These are phyloP conservation scores for Phytophthora ohioensis DNA, from an alignment of 352 stramenopile genomes.

Conservation along the genomic window DNA sequence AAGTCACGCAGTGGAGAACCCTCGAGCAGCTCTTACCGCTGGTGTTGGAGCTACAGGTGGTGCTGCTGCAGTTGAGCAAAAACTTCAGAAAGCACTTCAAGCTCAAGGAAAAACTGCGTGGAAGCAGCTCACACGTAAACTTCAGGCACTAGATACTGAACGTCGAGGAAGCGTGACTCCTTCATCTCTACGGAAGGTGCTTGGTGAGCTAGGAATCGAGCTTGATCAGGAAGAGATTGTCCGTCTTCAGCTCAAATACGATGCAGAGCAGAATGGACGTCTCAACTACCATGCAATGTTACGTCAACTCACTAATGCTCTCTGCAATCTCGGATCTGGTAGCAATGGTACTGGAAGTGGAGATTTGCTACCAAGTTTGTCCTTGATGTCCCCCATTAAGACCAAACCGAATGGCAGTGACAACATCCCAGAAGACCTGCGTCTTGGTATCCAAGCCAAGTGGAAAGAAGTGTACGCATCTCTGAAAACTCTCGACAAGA, in stretches of 20 bases:
- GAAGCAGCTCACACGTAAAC: slow-evolving; percentile 62
- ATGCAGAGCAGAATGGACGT: slow-evolving; percentile 74
- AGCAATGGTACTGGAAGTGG: slow-evolving; percentile 6
- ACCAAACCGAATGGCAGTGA: slow-evolving; percentile 13
- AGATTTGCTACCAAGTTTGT: slow-evolving; percentile 42
- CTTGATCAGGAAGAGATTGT: slow-evolving; percentile 70
- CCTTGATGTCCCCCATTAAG: slow-evolving; percentile 27
- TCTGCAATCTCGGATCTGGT: slow-evolving; percentile 45
- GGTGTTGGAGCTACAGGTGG: slow-evolving; percentile 33
- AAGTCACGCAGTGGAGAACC: slow-evolving; percentile 31
- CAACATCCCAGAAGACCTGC: slow-evolving; percentile 52
- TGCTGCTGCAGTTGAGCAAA: slow-evolving; percentile 61
- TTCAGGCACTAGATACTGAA: slow-evolving; percentile 73
- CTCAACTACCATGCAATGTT: slow-evolving; percentile 74
- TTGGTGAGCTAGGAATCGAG: slow-evolving; percentile 59
- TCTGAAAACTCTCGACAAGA: slow-evolving; percentile 72
- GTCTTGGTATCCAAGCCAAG: slow-evolving; percentile 63
- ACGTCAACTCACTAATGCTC: slow-evolving; percentile 63
- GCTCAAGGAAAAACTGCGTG: slow-evolving; percentile 60
- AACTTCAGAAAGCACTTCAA: slow-evolving; percentile 68
- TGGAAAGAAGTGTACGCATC: slow-evolving; percentile 82
- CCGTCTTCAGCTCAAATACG: slow-evolving; percentile 81
- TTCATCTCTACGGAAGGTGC: slow-evolving; percentile 68
- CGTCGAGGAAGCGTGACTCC: slow-evolving; percentile 54
- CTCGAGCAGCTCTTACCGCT: slow-evolving; percentile 44